These are phyloP conservation scores for Globisporangium middletonii DNA, from an alignment of 352 stramenopile genomes.

Conservation along the genomic window DNA sequence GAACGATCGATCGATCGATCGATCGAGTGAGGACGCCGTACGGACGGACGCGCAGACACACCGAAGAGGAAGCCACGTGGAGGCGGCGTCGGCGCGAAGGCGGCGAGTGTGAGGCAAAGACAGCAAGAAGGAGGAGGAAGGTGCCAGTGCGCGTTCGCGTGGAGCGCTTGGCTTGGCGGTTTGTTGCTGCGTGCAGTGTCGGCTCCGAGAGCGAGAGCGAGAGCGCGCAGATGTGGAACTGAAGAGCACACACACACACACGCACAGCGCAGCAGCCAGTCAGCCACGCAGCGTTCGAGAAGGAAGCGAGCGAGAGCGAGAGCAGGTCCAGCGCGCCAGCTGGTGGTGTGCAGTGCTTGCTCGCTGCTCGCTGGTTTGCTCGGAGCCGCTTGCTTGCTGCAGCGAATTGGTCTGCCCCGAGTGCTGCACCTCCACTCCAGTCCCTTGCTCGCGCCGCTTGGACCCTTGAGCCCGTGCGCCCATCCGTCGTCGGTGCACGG, in stretches of 20 bases:
- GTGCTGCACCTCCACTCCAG: background rate
- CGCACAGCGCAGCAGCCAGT: background rate
- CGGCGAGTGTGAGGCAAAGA: background rate
- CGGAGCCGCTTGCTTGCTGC: background rate
- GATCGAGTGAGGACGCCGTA: background rate
- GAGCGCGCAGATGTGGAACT: slow-evolving; percentile 7
- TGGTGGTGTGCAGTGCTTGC: slow-evolving; percentile 6
- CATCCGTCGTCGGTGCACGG: background rate
- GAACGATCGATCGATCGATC: background rate
- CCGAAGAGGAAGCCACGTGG: background rate
- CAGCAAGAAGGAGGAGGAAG: slow-evolving; percentile 1
- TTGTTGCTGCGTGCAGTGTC: background rate
- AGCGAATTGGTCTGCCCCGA: background rate
- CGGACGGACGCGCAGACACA: background rate
- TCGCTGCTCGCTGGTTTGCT: background rate
- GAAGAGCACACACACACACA: background rate
- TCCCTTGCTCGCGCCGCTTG: background rate
- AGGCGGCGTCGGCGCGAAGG: background rate
- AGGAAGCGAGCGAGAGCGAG: slow-evolving; percentile 3
- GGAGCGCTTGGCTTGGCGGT: background rate
- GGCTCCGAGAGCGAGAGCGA: background rate
- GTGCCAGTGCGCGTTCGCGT: background rate
- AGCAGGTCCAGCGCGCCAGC: slow-evolving; percentile 10
- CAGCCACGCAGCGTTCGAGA: slow-evolving; percentile 9
- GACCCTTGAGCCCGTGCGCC: background rate